Evolutionary conservation across 371 early-diverging fungal genomes (phyloP), one percentile per base, ranked within the genome.

Genomic region (Mucor piriformis): DNA sequence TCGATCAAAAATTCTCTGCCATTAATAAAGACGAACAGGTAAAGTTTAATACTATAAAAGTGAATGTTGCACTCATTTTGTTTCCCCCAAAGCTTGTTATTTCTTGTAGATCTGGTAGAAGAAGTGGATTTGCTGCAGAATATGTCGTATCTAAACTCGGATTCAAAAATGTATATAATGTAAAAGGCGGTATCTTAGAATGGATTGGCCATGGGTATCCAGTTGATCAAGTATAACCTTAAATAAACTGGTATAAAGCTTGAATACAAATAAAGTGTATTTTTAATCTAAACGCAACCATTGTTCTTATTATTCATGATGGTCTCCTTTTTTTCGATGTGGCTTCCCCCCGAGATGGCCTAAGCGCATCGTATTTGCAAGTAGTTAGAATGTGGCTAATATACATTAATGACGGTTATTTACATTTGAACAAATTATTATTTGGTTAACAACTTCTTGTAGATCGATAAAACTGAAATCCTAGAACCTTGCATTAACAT

Each of bases 61-160:
- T 3, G 34, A 3, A 35, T 20, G 2, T 12, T 13, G 13, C 3
- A 11, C 24, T 42, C 6, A 42, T 6, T 6, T 18, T 3, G 4
- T 15, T 42, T n/a, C n/a, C n/a, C 20, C 6, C 5, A 25, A 23
- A 60, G 68, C 44, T 59, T 29, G 44, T 67, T 1, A 35, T 67
- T 21, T 54, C 59, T 27, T 67, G 68, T 49, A 54, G 68, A 55
- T 67, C 68, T 21, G 68, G 68, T 20, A 63, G 68, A 49, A 49
- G 63, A 52, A 63, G 68, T 42, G 29, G 47, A 18, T 40, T 63
- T 23, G 52, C 60, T 23, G 52, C 60, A 6, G 53, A 63, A 18
- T 52, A 63, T 33, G 33, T 51, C 11, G 32, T 48, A 1, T 34
- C 40, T 1, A 55, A 60, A 12, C 33, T 67, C 8, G 60, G 56